Conservation (phyloP, 768 basidiomycete species). For the Dentipellis fragilis region DNA sequence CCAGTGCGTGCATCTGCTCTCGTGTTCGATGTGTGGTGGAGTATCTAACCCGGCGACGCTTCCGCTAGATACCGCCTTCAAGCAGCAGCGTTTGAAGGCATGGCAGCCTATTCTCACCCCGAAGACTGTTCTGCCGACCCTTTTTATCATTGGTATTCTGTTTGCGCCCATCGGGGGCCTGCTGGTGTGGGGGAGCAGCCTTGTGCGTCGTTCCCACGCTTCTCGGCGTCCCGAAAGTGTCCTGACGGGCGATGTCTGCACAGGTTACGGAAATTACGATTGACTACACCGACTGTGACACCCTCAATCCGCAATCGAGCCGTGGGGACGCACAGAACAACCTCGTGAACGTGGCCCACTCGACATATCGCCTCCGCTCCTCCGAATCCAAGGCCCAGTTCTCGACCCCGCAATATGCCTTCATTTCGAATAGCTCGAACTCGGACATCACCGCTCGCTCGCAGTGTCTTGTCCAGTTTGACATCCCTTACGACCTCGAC, state of each 20-base stretch:
- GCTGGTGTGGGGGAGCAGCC: conserved; percentile 81
- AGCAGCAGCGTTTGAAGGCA: conserved; percentile 97
- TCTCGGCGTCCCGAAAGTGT: background rate
- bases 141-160: conserved; percentile 89
- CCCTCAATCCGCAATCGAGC: conserved; percentile 29
- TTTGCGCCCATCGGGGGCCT: conserved; percentile 96
- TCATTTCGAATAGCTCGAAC: conserved; percentile 43
- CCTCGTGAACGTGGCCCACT: conserved; percentile 55
- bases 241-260: background rate
- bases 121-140: conserved; percentile 91
- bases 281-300: conserved; percentile 92
- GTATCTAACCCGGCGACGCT: conserved; percentile 15
- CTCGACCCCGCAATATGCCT: conserved; percentile 64
- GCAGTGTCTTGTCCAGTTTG: conserved; percentile 75
- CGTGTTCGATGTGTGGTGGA: conserved; percentile 3
- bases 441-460: conserved; percentile 30
- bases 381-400: conserved; percentile 36
- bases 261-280: conserved; percentile 89
- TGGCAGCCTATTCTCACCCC: conserved; percentile 99
- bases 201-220: conserved; percentile 27
- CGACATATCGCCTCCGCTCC: conserved; percentile 56
- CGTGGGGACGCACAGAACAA: conserved; percentile 27
- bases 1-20: conserved; percentile 43
- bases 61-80: conserved; percentile 85
- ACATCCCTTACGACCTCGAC: conserved; percentile 67